Evolutionary conservation across 2,329 filamentous ascomycete genomes (phyloP).

Genomic region (Pseudopyrenochaeta lycopersici): DNA sequence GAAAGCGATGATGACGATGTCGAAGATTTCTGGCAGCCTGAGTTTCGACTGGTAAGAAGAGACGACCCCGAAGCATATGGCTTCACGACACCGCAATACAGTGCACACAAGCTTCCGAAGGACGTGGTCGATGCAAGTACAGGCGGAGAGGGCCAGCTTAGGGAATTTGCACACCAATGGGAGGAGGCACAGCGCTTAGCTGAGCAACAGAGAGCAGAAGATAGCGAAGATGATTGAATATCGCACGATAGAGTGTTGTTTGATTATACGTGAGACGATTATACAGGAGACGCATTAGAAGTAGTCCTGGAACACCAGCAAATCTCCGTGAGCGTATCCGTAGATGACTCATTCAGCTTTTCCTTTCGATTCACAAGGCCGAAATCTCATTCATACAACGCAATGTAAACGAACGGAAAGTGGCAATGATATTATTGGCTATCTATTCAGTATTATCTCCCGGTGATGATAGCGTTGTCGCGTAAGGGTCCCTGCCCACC

Average conservation of each 20-base stretch:
- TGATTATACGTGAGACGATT: not conserved
- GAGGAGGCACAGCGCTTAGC: constrained; percentile 55
- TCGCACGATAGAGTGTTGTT: not conserved
- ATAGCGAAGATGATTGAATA: constrained; percentile 46
- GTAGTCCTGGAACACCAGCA: not conserved
- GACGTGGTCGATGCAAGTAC: constrained; percentile 80
- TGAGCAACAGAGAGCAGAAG: constrained; percentile 51
- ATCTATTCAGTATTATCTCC: not conserved
- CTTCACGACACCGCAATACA: constrained; percentile 87
- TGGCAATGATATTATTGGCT: constrained; percentile 16
- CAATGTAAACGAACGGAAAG: constrained; percentile 15
- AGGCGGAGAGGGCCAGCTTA: constrained; percentile 73
- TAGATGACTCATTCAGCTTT: no score
- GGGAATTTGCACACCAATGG: constrained; percentile 68
- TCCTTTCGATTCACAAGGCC: constrained; percentile 5
- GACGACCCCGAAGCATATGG: constrained; percentile 90
- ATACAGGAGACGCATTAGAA: not conserved
- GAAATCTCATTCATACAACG: not conserved
- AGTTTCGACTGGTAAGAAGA: constrained; percentile 82
- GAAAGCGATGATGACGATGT: constrained; percentile 59
- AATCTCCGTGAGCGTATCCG: no score
- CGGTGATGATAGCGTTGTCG: constrained; percentile 14
- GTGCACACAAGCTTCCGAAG: constrained; percentile 92
- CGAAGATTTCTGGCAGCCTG: constrained; percentile 69
- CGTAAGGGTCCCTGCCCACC: constrained; percentile 15